Conservation (phyloP, 305 asterid species). For the Solanum hybrid region DNA sequence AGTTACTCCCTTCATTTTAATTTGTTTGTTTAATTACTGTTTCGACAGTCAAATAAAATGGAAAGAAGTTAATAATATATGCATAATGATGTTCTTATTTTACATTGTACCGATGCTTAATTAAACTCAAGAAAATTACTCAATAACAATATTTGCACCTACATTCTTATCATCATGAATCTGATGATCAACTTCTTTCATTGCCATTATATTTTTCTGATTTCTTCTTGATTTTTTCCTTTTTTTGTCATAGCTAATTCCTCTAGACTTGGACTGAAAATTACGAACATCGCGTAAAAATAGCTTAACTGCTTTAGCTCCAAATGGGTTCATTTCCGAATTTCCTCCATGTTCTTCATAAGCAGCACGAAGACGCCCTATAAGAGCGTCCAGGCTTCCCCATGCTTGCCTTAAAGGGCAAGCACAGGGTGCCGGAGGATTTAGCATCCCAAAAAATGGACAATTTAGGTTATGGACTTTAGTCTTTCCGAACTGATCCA, state of each 20-base stretch:
- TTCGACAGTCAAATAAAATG: too few relatives aligned
- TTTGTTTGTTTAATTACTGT: neutral
- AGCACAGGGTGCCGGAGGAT: conserved; percentile 62
- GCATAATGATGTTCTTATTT: neutral
- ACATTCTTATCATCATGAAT: neutral
- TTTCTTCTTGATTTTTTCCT: conserved; percentile 35
- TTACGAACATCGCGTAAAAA: conserved; percentile 75
- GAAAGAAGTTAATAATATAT: neutral
- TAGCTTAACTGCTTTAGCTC: conserved; percentile 58
- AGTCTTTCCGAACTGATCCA: conserved; percentile 75
- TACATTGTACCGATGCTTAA: neutral
- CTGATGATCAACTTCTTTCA: neutral
- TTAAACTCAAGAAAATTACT: neutral
- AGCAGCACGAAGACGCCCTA: conserved; percentile 82
- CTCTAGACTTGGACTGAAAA: conserved; percentile 73
- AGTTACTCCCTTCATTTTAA: neutral
- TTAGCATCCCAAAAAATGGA: conserved; percentile 62
- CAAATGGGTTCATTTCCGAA: conserved; percentile 71
- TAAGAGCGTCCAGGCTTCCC: conserved; percentile 78
- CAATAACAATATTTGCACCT: neutral
- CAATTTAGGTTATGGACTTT: conserved; percentile 53
- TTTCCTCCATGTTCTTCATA: conserved; percentile 76
- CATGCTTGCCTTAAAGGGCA: conserved; percentile 78
- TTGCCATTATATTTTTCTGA: neutral
- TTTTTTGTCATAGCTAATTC: conserved; percentile 78